These are phyloP conservation scores for Dactylis glomerata DNA, from an alignment of 176 grass and related monocot species.

Conservation along the genomic window DNA sequence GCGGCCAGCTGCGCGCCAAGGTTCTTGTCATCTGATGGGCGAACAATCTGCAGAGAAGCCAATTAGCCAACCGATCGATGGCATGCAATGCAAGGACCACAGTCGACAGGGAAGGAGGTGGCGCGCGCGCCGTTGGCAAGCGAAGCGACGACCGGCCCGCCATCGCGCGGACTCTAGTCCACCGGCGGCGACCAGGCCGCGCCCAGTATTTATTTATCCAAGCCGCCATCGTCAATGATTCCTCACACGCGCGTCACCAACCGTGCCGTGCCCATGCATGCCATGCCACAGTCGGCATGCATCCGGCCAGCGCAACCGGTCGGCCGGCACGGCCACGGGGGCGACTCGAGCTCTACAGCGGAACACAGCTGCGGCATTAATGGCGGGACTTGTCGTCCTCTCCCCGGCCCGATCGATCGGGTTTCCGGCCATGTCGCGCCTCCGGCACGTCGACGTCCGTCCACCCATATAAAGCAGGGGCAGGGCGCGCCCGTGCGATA, in stretches of 20 bases:
- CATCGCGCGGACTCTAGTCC: constrained; percentile 23
- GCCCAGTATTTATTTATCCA: neutral
- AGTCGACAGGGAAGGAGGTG: neutral
- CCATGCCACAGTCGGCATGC: neutral
- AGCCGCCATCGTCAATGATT: constrained; percentile 46
- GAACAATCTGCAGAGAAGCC: constrained; percentile 44
- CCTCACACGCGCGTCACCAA: constrained; percentile 21
- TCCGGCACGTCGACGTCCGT: neutral
- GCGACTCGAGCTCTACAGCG: neutral
- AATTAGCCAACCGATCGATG: constrained; percentile 17
- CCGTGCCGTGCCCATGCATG: neutral
- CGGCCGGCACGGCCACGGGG: neutral
- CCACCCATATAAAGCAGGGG: constrained; percentile 22
- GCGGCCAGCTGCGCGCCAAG: constrained; percentile 33
- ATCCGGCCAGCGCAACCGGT: neutral
- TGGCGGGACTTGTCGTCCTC: neutral
- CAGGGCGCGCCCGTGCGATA: neutral
- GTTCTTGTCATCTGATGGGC: constrained; percentile 51
- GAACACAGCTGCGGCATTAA: neutral
- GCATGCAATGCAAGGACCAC: neutral
- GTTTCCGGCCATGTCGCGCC: neutral
- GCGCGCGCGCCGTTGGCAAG: neutral
- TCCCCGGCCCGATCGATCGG: neutral
- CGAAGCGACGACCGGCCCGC: constrained; percentile 13
- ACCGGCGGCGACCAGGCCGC: constrained; percentile 12